Evolutionary conservation across 805 yeast species (phyloP), one percentile per base, ranked within the genome.

Genomic region (Wickerhamiella kazuoi): DNA sequence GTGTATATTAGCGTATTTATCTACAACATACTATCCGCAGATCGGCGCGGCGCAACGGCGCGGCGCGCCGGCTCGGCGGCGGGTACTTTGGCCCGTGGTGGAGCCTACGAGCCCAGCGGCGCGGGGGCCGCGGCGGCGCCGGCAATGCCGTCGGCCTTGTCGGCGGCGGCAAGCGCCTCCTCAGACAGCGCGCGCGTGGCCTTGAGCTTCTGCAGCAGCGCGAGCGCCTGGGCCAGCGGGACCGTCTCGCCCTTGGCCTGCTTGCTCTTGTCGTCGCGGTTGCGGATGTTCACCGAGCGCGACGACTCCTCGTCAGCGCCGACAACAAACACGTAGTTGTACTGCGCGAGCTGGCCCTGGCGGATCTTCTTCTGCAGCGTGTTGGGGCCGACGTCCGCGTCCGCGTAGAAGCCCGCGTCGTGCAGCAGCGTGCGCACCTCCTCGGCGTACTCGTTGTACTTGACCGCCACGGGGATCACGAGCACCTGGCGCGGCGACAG

Each of bases 351-450:
- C 71, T 90, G 97, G 54, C 96, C 98, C 51, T 73, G 80, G 72
- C 98, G 83, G 45, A 90, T 84, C 77, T 90, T 90, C 87, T 90
- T 90, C 62, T 81, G 94, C 62, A 90, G 71, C 41, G 99, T 90
- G 71, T 90, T 87, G 65, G 95, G 96, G 37, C 86, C 71, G 43
- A 83, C 63, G 59, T 90, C 99, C 43, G 74, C 93, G 56, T 90
- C 99, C 32, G 94, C 90, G 55, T 72, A 83, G 70, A 87, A 79
- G 23, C 84, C 87, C 49, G 74, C 74, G 42, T 64, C 67, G 40
- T 46, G 51, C 56, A 79, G 76, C 48, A 61, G 60, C 54, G 79
- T 72, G 53, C 76, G 75, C 48, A 90, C 79, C 51, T 73, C 66
- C 60, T 78, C 76, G 33, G 97, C 99, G 56, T 90, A 90, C 48